Percentiles rank a stretch among this genome's conserved stretches.
These are phyloP conservation scores for Coemansia sp. DNA, from an alignment of 192 early-diverging fungal genomes.

Conservation along the genomic window DNA sequence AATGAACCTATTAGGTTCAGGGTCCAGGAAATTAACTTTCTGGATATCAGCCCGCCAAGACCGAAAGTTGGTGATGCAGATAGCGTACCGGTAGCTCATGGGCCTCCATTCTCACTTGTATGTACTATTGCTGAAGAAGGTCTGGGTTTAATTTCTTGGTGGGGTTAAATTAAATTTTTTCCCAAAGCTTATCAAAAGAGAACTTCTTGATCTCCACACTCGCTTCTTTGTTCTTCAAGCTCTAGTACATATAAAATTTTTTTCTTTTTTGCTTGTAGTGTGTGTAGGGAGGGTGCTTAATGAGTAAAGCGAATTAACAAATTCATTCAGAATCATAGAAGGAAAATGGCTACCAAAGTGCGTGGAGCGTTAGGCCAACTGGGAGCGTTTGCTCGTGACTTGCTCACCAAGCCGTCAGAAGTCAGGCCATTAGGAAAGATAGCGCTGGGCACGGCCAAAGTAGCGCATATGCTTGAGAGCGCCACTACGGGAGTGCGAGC, in stretches of 20 bases:
- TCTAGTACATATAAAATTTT: slow-evolving; percentile 1
- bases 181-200: slow-evolving; percentile 1
- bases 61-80: slow-evolving; percentile 37
- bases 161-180: slow-evolving; percentile 32
- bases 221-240: slow-evolving; percentile 4
- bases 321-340: not conserved
- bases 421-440: slow-evolving; percentile 39
- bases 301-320: not conserved
- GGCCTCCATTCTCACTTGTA: slow-evolving; percentile 32
- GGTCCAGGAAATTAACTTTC: slow-evolving; percentile 69
- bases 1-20: slow-evolving; percentile 76
- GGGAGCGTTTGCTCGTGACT: slow-evolving; percentile 26
- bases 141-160: slow-evolving; percentile 70
- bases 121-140: slow-evolving; percentile 69
- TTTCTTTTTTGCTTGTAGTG: no score
- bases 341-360: slow-evolving; percentile 37
- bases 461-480: slow-evolving; percentile 37
- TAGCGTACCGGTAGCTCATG: slow-evolving; percentile 16
- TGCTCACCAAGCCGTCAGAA: slow-evolving; percentile 27
- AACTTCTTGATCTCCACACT: not conserved
- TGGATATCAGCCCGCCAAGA: slow-evolving; percentile 64
- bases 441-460: slow-evolving; percentile 41
- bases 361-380: slow-evolving; percentile 38
- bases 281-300: no score
- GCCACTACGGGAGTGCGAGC: slow-evolving; percentile 36